Base-by-base conservation (phyloP, 257 asterid species). In the Henckelia pumila region DNA sequence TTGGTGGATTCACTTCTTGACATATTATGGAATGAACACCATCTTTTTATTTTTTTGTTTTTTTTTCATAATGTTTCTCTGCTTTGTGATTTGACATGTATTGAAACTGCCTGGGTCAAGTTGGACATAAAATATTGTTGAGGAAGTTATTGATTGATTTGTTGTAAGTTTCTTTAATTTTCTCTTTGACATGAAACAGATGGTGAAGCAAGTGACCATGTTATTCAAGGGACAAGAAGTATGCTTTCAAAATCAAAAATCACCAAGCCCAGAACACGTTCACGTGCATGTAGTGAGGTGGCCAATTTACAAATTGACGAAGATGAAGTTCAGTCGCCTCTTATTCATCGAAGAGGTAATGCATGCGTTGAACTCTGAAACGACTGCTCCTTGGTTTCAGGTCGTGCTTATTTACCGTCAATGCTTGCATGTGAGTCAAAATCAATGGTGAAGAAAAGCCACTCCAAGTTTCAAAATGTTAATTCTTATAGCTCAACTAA, bases 291-390 rank as follows among this genome's bases (percentile, higher is more conserved):
- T 6, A 81, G 96, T 73, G 92, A 80, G 77, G 72, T 81, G 75
- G 73, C 88, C 19, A 87, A 80, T 69, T 13, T 75, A 62, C 85
- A 78, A 56, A 5, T 58, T 72, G 82, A 73, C 49, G 92, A 81
- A 53, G 82, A 77, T 58, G 98, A 90, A 84, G 89, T 84, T 78
- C 89, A 86, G 71, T 88, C 89, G 0, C 77, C 88, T 64, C 72
- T 30, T 33, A 74, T 59, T 67, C 75, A 33, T 71, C 72, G 26
- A 44, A 76, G 24, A 79, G 86, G 95, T 80, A 71, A 67, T 63
- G 56, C 35, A 32, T 55, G 28, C 69, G 70, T 70, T 5, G 23
- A 60, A 24, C 50, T 63, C 49, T 69, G 28, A 58, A 76, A 50
- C 63, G 24, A 59, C 6, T 23, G 66, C 20, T 29, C 40, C 49